phyloP scores from a whole-genome alignment of 164 flowering plant species.

The Platanus orientalis region DNA sequence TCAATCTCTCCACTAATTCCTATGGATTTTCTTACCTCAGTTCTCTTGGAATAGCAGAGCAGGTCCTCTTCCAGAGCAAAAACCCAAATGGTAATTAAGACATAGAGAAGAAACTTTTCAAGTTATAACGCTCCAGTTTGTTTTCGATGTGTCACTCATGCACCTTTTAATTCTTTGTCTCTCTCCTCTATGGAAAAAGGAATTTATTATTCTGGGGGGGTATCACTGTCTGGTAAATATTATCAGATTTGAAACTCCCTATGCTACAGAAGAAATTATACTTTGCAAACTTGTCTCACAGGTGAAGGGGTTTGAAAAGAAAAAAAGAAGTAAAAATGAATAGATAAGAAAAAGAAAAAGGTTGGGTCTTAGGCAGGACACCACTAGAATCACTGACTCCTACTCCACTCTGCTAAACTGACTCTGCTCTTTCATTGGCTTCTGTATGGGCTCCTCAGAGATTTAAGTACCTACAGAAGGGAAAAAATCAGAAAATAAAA shows the following conservation, averaged over 20 bases:
- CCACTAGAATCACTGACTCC: conserved; percentile 77
- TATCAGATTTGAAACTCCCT: conserved; percentile 36
- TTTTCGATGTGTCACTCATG: conserved; percentile 12
- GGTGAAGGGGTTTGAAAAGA: conserved; percentile 25
- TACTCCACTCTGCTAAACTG: conserved; percentile 67
- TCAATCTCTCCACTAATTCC: neutral
- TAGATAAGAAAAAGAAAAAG: conserved; percentile 1
- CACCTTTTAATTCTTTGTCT: conserved; percentile 10
- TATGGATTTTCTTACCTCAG: neutral
- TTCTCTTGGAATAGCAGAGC: neutral
- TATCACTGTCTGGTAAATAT: conserved; percentile 20
- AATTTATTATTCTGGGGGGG: conserved; percentile 27
- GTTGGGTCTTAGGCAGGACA: conserved; percentile 50
- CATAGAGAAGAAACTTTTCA: conserved; percentile 27
- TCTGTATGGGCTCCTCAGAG: conserved; percentile 24
- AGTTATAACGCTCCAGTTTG: conserved; percentile 28
- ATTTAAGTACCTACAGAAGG: conserved; percentile 22
- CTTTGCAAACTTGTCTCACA: conserved; percentile 41
- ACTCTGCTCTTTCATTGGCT: conserved; percentile 49
- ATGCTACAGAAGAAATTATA: conserved; percentile 50
- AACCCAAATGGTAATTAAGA: conserved; percentile 9
- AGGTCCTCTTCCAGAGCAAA: conserved; percentile 5
- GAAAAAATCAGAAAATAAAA: conserved; percentile 12
- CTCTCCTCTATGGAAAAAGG: conserved; percentile 21
- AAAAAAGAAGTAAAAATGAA: neutral